A percentile compares a stretch with the other conserved stretches of the same genome.
phyloP scores from a whole-genome alignment of 2,329 filamentous ascomycete species.

The Arthrinium puccinioides region DNA sequence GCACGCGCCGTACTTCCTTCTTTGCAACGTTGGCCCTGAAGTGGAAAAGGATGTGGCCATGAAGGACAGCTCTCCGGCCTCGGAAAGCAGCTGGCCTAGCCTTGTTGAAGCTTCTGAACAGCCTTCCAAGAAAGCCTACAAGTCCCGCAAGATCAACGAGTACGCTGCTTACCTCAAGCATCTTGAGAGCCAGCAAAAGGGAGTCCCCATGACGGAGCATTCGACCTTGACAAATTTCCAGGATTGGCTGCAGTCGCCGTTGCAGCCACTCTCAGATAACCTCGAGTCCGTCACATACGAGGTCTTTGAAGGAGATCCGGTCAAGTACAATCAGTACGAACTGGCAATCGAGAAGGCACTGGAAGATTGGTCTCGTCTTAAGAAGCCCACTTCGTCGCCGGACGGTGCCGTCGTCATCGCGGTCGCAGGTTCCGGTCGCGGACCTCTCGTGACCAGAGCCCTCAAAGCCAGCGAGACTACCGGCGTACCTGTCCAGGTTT shows the following conservation, averaged over 20 bases:
- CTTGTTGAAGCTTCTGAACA: conserved; percentile 56
- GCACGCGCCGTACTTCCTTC: conserved; percentile 52
- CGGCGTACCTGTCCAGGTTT: conserved; percentile 73
- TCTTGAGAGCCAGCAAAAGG: conserved; percentile 74
- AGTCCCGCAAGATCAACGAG: conserved; percentile 25
- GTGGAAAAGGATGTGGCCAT: conserved; percentile 24
- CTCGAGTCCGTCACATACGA: conserved; percentile 96
- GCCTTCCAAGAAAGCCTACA: conserved; percentile 33
- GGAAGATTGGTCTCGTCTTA: conserved; percentile 65
- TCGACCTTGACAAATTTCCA: conserved; percentile 58
- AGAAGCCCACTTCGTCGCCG: conserved; percentile 66
- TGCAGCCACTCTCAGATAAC: conserved; percentile 93
- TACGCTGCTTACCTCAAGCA: conserved; percentile 77
- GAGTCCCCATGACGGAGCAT: conserved; percentile 44
- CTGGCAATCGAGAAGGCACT: conserved; percentile 74
- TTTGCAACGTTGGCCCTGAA: conserved; percentile 54
- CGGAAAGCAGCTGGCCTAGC: conserved; percentile 57
- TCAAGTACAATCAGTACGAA: conserved; percentile 97
- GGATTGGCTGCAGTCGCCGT: conserved; percentile 89
- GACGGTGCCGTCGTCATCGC: conserved; percentile 73
- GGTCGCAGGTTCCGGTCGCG: conserved; percentile 87
- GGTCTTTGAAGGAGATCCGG: conserved; percentile 95
- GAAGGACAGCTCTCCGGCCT: conserved; percentile 17
- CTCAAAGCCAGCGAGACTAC: conserved; percentile 71
- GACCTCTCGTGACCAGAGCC: conserved; percentile 82